phyloP scores from a whole-genome alignment of 2,329 filamentous ascomycete species.

The Colletotrichum brevisporum region DNA sequence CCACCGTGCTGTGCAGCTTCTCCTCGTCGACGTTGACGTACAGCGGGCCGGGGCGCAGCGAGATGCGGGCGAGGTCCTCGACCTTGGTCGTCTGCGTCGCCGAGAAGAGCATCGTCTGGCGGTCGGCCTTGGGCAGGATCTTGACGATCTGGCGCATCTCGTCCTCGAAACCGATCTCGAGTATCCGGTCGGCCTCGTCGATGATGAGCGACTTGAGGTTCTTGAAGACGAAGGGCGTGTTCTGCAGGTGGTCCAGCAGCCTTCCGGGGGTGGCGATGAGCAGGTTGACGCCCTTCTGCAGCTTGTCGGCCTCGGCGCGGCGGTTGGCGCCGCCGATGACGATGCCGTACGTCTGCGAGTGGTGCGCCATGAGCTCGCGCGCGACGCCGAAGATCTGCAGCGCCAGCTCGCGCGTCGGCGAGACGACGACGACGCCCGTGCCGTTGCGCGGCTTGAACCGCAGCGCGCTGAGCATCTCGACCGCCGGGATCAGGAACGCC shows the following conservation, averaged over 20 bases:
- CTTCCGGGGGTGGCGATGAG: constrained; percentile 94
- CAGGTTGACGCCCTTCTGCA: constrained; percentile 93
- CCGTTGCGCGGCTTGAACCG: constrained; percentile 96
- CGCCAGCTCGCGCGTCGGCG: constrained; percentile 92
- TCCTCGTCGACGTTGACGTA: constrained; percentile 97
- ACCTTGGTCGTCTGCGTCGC: constrained; percentile 99
- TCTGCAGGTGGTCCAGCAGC: constrained; percentile 93
- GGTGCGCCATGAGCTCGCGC: constrained; percentile 90
- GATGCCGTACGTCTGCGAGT: constrained; percentile 95
- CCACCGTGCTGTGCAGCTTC: constrained; percentile 92
- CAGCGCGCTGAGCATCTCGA: constrained; percentile 92
- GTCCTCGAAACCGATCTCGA: constrained; percentile 98
- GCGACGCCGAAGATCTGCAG: constrained; percentile 97
- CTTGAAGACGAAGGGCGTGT: constrained; percentile 93
- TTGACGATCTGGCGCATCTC: constrained; percentile 98
- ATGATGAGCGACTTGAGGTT: constrained; percentile 94
- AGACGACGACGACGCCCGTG: constrained; percentile 92
- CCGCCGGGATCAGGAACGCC: constrained; percentile 92
- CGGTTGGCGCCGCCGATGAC: constrained; percentile 96
- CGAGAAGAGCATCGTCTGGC: constrained; percentile 98
- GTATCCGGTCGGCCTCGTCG: constrained; percentile 95
- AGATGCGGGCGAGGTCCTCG: constrained; percentile 95
- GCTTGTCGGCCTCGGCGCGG: constrained; percentile 92
- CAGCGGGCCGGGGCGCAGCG: constrained; percentile 88
- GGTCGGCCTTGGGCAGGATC: constrained; percentile 87